A percentile compares a stretch with the other conserved stretches of the same genome.
These are phyloP conservation scores for Backusella luteola DNA, from an alignment of 192 early-diverging fungal species.

Conservation along the genomic window DNA sequence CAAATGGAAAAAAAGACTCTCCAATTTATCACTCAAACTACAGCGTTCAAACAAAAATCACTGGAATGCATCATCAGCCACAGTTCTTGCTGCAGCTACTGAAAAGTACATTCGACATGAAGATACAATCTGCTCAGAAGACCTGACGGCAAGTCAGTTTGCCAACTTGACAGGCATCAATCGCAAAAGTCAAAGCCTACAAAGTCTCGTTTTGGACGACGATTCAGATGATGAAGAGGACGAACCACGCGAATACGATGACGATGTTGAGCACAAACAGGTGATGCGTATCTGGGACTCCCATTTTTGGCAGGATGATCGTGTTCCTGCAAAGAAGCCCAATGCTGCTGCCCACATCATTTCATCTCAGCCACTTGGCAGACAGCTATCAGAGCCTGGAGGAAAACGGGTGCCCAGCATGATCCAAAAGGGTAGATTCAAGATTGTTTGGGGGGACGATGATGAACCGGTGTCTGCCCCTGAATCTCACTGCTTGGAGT, in stretches of 20 bases:
- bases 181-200: background rate
- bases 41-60: slow-evolving; percentile 8
- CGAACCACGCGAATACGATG: background rate
- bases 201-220: background rate
- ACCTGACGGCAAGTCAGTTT: slow-evolving; percentile 33
- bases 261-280: background rate
- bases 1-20: slow-evolving; percentile 16
- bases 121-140: slow-evolving; percentile 17
- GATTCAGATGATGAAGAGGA: background rate
- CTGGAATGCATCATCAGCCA: slow-evolving; percentile 15
- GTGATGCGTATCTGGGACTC: slow-evolving; percentile 20
- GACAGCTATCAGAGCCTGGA: slow-evolving; percentile 9
- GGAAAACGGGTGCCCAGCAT: slow-evolving; percentile 11
- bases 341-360: background rate
- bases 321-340: background rate
- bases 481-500: slow-evolving; percentile 20
- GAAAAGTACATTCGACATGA: slow-evolving; percentile 26
- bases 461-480: slow-evolving; percentile 3
- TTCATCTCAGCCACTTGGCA: background rate
- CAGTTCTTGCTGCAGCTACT: slow-evolving; percentile 23
- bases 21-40: slow-evolving; percentile 8
- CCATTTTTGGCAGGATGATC: slow-evolving; percentile 14
- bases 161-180: slow-evolving; percentile 32
- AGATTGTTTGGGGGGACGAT: slow-evolving; percentile 21
- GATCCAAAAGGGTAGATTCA: slow-evolving; percentile 30